Base-by-base conservation (phyloP, 768 basidiomycete genomes). In the Trametes villosa region DNA sequence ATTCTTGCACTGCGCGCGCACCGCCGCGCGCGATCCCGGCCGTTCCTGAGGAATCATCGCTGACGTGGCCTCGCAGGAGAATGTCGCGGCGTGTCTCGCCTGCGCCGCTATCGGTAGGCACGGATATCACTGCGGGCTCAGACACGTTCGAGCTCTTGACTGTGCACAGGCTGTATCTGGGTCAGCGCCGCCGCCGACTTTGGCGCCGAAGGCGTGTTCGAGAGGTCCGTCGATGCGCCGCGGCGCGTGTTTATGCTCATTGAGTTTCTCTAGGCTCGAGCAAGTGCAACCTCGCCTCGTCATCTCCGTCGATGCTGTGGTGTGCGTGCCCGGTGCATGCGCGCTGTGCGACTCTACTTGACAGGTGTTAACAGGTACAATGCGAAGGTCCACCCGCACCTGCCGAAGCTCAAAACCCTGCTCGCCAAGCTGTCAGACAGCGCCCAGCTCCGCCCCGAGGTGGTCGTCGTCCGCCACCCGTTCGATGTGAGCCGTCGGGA, bases 151-250 rank as follows among this genome's bases (percentile, higher is more conserved):
- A 29, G 33, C 18, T n/a, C n/a, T n/a, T 26, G 18, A 48, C 34
- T 22, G 59, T 29, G 30, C 38, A 20, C 53, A 76, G 75, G 86
- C 46, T 89, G 81, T n/a, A 89, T 93, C 42, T 94, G 90, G 88
- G 89, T 91, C 44, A 86, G 85, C 67, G 89, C 89, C 15, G 89
- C 91, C 18, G 85, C 90, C 17, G 91, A 93, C 73, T 92, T 93
- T 73, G 91, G 88, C n/a, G 77, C 88, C 20, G 81, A 85, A 62
- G 91, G 91, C 11, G 88, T 91, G 2, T 75, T 88, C 42, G 90
- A 94, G 74, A 81, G 92, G 81, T 86, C 66, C 60, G 74, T 67
- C 24, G 30, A 46, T 44, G 30, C 33, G 38, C 3, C 9, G 18
- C 58, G 24, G n/a, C 59, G 17, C 38, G 31, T 56, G 53, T 20